Conservation (phyloP, 352 stramenopile genomes). For the Phytopythium delawarense region DNA sequence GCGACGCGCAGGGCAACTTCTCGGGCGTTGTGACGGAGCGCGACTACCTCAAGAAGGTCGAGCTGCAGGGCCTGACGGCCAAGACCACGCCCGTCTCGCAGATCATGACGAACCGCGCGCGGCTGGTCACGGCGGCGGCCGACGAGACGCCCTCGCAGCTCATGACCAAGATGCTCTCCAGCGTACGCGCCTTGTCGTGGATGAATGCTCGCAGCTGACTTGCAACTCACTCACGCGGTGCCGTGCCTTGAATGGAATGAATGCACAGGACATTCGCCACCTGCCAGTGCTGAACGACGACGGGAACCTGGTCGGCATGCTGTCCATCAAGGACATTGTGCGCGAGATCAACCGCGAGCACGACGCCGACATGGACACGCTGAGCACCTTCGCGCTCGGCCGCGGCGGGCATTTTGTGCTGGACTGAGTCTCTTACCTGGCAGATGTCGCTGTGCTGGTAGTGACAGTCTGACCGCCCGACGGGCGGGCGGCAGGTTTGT, state of each 20-base stretch:
- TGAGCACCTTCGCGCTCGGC: slow-evolving; percentile 73
- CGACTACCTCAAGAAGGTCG: slow-evolving; percentile 96
- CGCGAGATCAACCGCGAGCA: slow-evolving; percentile 81
- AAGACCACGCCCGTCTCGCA: slow-evolving; percentile 87
- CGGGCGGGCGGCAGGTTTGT: no score
- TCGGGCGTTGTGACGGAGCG: slow-evolving; percentile 91
- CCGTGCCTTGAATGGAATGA: background rate
- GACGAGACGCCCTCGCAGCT: slow-evolving; percentile 87
- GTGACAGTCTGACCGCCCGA: no score
- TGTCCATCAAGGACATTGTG: slow-evolving; percentile 94
- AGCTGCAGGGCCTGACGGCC: slow-evolving; percentile 88
- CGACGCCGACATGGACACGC: slow-evolving; percentile 74
- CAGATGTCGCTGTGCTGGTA: no score
- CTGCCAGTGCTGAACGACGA: slow-evolving; percentile 92
- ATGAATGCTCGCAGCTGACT: background rate
- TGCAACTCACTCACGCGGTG: background rate
- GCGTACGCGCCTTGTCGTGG: slow-evolving; percentile 32
- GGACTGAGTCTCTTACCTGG: slow-evolving; percentile 29
- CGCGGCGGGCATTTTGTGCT: slow-evolving; percentile 80
- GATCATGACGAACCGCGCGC: slow-evolving; percentile 93
- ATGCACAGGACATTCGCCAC: slow-evolving; percentile 89
- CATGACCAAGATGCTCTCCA: slow-evolving; percentile 96
- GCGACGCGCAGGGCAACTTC: slow-evolving; percentile 85
- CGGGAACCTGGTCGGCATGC: slow-evolving; percentile 88
- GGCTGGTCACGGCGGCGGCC: slow-evolving; percentile 85